Evolutionary conservation across 495 filamentous ascomycete genomes (phyloP).

Genomic region (Elasticomyces elasticus): DNA sequence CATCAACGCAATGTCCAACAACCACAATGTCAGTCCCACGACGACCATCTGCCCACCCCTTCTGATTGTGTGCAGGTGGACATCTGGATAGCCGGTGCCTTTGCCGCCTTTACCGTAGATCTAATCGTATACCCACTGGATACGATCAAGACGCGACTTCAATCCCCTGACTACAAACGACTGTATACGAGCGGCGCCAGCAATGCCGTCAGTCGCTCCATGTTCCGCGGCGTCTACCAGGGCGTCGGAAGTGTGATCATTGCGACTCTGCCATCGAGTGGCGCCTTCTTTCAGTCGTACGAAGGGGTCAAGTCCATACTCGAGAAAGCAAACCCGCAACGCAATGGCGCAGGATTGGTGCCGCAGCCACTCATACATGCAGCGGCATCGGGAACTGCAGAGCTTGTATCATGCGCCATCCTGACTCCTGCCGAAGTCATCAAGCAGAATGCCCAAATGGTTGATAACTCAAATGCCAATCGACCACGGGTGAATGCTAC

Average conservation of each 20-base stretch:
- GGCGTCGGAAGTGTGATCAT: constrained; percentile 79
- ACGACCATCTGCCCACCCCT: neutral
- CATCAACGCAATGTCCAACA: constrained; percentile 13
- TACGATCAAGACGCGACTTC: constrained; percentile 76
- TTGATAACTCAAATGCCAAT: constrained; percentile 27
- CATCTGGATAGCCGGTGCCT: constrained; percentile 51
- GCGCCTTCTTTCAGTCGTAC: constrained; percentile 84
- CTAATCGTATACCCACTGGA: constrained; percentile 74
- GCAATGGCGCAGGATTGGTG: constrained; percentile 30
- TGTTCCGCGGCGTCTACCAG: constrained; percentile 75
- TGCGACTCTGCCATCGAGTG: constrained; percentile 82
- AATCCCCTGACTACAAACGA: constrained; percentile 59
- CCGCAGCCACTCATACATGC: constrained; percentile 58
- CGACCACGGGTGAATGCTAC: constrained; percentile 34
- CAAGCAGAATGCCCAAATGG: constrained; percentile 87
- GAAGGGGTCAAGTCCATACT: constrained; percentile 60
- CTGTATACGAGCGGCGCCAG: constrained; percentile 50
- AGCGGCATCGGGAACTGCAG: constrained; percentile 60
- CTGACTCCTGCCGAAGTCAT: constrained; percentile 84
- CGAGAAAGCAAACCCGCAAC: constrained; percentile 35
- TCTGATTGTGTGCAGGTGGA: constrained; percentile 4
- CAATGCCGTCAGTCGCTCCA: constrained; percentile 42
- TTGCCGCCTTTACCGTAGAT: constrained; percentile 71
- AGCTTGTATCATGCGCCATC: constrained; percentile 73
- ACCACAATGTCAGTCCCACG: constrained; percentile 4